Evolutionary conservation across 2,329 filamentous ascomycete species (phyloP), one percentile per base, ranked within the genome.

Genomic region (Colletotrichum tofieldiae): DNA sequence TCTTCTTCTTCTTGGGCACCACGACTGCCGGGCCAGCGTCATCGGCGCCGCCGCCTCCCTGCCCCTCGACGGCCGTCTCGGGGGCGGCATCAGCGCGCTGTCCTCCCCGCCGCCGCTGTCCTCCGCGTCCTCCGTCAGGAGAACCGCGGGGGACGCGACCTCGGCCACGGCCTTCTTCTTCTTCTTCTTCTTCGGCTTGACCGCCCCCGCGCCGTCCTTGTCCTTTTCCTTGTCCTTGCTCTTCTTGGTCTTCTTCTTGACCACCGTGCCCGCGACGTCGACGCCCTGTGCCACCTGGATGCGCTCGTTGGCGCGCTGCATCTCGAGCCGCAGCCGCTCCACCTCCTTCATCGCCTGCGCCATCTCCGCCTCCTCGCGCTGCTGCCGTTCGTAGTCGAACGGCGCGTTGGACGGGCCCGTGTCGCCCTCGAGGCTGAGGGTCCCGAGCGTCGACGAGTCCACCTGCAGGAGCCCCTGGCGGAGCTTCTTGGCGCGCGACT

Each of bases 301-400:
- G 67, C 93, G 86, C 82, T 95, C 93, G 77, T 92, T 93, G 47
- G 91, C 92, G 68, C 93, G 86, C 82, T 95, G 93, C 95, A 98
- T 98, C 82, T 98, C 94, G 68, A 98, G 85, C 64, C 96, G 88
- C 71, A 97, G 84, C 63, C 92, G 88, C 84, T 98, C 96, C 3
- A 99, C 93, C 81, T 98, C 94, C 80, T 92, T 92, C 86, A 98
- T 91, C 11, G 96, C 96, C 77, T 91, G 91, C 55, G 90, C 91
- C 94, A 98, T 97, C 82, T 98, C 95, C 1, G 90, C 91, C 72
- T 98, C 95, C 78, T 97, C 94, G 20, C 89, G 90, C 79, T 92
- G 89, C 75, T 92, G 89, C 64, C 87, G 86, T 77, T 94, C 93
- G 62, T 90, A 87, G 69, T 93, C 90, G 59, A 88, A 84, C 0